phyloP scores from a whole-genome alignment of 345 rosid species.

The Schrenkiella parvula region DNA sequence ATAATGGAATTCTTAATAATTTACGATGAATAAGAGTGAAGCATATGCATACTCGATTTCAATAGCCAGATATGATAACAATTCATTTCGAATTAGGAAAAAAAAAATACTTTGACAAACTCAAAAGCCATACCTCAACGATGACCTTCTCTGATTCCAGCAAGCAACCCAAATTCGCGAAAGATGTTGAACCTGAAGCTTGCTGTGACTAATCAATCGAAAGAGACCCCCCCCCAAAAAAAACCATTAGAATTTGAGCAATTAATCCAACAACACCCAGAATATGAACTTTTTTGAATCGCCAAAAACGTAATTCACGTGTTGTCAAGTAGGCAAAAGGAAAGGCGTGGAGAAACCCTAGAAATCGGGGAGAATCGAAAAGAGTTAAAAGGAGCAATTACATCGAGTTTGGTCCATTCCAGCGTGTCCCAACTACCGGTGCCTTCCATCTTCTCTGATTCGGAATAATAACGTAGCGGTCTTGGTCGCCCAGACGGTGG shows the following conservation, averaged over 20 bases:
- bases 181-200: slow-evolving; percentile 45
- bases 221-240: background rate
- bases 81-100: background rate
- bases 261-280: background rate
- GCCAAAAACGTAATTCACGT: slow-evolving; percentile 12
- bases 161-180: slow-evolving; percentile 55
- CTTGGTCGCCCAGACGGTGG: slow-evolving; percentile 40
- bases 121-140: slow-evolving; percentile 45
- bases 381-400: slow-evolving; percentile 7
- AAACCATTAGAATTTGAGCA: background rate
- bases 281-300: background rate
- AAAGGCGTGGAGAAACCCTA: slow-evolving; percentile 12
- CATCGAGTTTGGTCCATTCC: slow-evolving; percentile 85
- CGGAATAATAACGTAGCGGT: slow-evolving; percentile 45
- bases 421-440: slow-evolving; percentile 78
- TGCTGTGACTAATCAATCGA: slow-evolving; percentile 37
- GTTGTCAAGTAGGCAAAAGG: background rate
- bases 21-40: background rate
- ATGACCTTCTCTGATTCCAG: slow-evolving; percentile 60
- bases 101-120: background rate
- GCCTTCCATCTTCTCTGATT: slow-evolving; percentile 59
- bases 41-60: background rate
- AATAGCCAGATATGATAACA: background rate
- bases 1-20: background rate
- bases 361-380: slow-evolving; percentile 24